Percentiles rank a stretch among this genome's conserved stretches.
phyloP scores from a whole-genome alignment of 2,329 filamentous ascomycete species.

The Fusarium paranaense region DNA sequence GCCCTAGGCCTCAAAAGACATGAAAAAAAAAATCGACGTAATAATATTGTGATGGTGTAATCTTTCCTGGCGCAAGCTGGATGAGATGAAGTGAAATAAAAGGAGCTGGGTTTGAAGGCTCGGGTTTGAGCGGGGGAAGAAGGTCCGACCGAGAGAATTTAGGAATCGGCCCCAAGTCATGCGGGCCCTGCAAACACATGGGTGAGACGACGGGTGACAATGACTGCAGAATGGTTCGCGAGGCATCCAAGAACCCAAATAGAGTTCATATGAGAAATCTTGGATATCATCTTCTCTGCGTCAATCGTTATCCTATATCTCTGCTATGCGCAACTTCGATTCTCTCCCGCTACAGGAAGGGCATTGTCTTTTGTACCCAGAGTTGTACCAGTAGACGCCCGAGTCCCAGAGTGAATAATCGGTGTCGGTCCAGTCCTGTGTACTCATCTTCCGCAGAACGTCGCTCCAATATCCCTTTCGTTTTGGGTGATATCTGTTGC shows the following conservation, averaged over 20 bases:
- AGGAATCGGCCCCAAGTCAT: not conserved
- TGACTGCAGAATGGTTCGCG: not conserved
- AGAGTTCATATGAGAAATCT: not conserved
- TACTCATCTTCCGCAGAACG: not conserved
- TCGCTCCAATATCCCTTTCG: constrained; percentile 36
- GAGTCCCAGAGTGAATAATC: constrained; percentile 13
- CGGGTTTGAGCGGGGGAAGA: not conserved
- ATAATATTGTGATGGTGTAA: not conserved
- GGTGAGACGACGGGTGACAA: not conserved
- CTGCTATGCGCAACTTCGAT: not conserved
- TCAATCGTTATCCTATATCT: not conserved
- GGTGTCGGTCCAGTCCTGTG: constrained; percentile 13
- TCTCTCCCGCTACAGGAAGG: constrained; percentile 28
- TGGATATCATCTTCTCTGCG: not conserved
- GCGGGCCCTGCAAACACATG: not conserved
- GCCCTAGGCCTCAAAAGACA: not conserved
- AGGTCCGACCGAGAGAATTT: not conserved
- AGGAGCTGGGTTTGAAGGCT: not conserved
- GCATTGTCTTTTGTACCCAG: constrained; percentile 36
- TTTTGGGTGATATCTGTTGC: constrained; percentile 36
- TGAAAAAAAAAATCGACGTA: not conserved
- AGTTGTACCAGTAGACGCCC: constrained; percentile 28
- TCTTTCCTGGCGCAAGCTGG: not conserved
- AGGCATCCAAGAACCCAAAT: not conserved
- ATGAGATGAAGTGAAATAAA: not conserved